phyloP scores from a whole-genome alignment of 2,329 filamentous ascomycete genomes.

The Colletotrichum cuscutae region DNA sequence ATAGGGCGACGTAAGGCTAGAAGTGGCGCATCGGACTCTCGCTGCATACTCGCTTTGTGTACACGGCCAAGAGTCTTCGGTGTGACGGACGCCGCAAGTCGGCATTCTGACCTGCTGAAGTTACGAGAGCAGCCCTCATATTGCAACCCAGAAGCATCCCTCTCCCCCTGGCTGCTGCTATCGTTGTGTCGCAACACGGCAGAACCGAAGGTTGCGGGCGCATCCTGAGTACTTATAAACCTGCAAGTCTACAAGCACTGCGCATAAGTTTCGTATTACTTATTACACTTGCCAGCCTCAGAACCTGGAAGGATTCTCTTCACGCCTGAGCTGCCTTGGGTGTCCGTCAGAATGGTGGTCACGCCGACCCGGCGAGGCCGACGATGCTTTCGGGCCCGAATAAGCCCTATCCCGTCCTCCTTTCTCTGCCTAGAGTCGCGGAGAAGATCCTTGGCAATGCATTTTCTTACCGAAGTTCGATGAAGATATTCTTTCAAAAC shows the following conservation, averaged over 20 bases:
- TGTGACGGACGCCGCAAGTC: neutral
- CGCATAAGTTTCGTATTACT: neutral
- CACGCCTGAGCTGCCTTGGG: neutral
- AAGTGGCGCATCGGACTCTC: neutral
- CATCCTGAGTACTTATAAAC: neutral
- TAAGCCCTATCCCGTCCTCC: neutral
- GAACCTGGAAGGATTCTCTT: neutral
- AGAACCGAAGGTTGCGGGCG: neutral
- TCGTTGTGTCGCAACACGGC: neutral
- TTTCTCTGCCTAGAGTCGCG: neutral
- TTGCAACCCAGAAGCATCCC: neutral
- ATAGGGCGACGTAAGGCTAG: neutral
- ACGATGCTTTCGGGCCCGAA: neutral
- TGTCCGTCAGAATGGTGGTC: neutral
- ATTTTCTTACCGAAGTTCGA: constrained; percentile 42
- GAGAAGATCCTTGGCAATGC: neutral
- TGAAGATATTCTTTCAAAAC: constrained; percentile 49
- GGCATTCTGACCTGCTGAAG: neutral
- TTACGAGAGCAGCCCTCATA: neutral
- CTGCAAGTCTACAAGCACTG: neutral
- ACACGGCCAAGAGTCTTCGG: neutral
- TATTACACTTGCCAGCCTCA: neutral
- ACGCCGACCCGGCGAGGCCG: neutral
- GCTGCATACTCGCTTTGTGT: neutral
- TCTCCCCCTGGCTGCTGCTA: neutral